A percentile compares a stretch with the other conserved stretches of the same genome.
phyloP scores from a whole-genome alignment of 2,329 filamentous ascomycete species.

The Alternaria gansuensis region DNA sequence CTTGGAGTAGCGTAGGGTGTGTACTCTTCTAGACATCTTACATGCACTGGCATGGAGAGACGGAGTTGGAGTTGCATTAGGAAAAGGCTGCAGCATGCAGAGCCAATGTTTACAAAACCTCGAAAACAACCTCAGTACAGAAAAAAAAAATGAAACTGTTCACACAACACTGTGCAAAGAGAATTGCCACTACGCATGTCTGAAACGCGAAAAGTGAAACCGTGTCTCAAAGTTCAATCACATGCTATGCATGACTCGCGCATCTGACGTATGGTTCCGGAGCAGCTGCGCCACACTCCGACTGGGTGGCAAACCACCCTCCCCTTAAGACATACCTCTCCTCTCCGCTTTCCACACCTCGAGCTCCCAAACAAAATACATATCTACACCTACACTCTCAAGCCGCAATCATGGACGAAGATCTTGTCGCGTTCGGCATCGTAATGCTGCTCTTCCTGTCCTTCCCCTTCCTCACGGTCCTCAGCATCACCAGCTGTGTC shows the following conservation, averaged over 20 bases:
- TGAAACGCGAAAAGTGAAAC: background rate
- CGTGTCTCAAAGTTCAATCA: background rate
- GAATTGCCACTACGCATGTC: background rate
- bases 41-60: background rate
- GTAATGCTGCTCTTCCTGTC: conserved; percentile 39
- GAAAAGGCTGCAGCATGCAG: background rate
- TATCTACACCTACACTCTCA: background rate
- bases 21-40: background rate
- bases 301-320: conserved; percentile 13
- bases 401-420: conserved; percentile 39
- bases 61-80: background rate
- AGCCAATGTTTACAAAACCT: background rate
- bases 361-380: background rate
- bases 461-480: conserved; percentile 36
- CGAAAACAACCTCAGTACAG: background rate
- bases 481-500: conserved; percentile 36
- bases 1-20: background rate
- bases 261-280: conserved; percentile 4
- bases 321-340: conserved; percentile 2
- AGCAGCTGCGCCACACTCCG: conserved; percentile 19
- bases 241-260: conserved; percentile 8
- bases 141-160: background rate
- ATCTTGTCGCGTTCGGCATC: conserved; percentile 37
- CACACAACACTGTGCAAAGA: background rate
- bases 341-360: background rate